Base-by-base conservation (phyloP, 2,329 filamentous ascomycete species). In the Botrytis elliptica region DNA sequence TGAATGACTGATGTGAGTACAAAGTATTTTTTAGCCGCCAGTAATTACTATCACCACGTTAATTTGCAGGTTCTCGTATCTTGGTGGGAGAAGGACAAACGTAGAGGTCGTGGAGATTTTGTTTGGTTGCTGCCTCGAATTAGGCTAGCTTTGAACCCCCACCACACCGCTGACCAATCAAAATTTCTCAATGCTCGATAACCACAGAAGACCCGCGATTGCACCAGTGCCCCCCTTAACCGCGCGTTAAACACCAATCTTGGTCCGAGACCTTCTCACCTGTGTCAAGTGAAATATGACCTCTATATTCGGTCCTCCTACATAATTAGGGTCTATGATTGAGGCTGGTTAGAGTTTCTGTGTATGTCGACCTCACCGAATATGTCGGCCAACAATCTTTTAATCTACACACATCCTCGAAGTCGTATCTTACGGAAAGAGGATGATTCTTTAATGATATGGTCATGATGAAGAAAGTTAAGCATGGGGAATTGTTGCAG, bases 401-500 rank as follows among this genome's bases (percentile, higher is more conserved):
- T 66, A 55, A 57, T 44, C 42, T 40, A 40, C 57, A 71, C 38
- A 72, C 25, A 49, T 72, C 60, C 60, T 66, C 62, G 33, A 25
- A 42, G 25, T 57, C 29, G 29, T 49, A 22, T 44, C 36, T 22
- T 49, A 64, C 46, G 38, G n/a, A 46, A 65, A 72, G 46, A 36
- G 46, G 25, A 29, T 59, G 36, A 22, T 38, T 12, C 25, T 22
- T 16, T n/a, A 44, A 20, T 46, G 38, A 14, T 12, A 36, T 67
- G n/a, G 9, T 36, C 62, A 72, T 46, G 29, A 72, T 72, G 70
- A 67, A 60, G 70, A 72, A 36, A 72, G 20, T 67, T 29, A 55
- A 72, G 38, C 20, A 72, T 72, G 70, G 62, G 62, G 49, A 72
- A 68, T 68, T 68, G 70, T 72, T 67, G 49, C 40, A 72, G 70